Percentiles rank a stretch among this genome's conserved stretches.
These are phyloP conservation scores for Artemisia tridentata DNA, from an alignment of 129 eudicot species.

Conservation along the genomic window DNA sequence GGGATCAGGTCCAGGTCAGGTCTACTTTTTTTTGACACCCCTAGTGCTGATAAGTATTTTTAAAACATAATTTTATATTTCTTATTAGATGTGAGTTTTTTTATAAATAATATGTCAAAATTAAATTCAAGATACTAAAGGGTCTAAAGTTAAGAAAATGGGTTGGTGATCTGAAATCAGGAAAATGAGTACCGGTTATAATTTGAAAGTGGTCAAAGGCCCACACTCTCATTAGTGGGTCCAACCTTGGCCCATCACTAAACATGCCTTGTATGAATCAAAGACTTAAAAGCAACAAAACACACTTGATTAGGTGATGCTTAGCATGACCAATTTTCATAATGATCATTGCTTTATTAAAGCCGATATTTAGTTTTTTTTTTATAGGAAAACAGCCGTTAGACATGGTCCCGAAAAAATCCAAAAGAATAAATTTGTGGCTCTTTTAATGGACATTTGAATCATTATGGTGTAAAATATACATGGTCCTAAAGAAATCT, in stretches of 20 bases:
- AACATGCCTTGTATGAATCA: slow-evolving; percentile 25
- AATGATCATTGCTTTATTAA: slow-evolving; percentile 33
- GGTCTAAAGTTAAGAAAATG: neutral
- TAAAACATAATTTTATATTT: too few species aligned
- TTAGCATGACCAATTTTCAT: slow-evolving; percentile 34
- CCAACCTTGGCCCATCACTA: slow-evolving; percentile 36
- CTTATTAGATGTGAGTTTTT: neutral
- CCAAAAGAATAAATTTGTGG: slow-evolving; percentile 17
- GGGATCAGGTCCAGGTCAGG: too few species aligned
- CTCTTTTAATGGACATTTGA: slow-evolving; percentile 6
- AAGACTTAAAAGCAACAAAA: slow-evolving; percentile 16
- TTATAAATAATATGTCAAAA: neutral
- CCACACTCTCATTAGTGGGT: slow-evolving; percentile 31
- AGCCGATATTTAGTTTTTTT: slow-evolving; percentile 12
- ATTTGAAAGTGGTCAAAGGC: neutral
- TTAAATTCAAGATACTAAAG: neutral
- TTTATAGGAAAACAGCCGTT: slow-evolving; percentile 22
- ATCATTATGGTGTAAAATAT: slow-evolving; percentile 3
- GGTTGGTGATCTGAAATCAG: slow-evolving; percentile 8
- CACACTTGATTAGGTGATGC: slow-evolving; percentile 33
- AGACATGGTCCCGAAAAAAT: slow-evolving; percentile 24
- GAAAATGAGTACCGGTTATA: neutral
- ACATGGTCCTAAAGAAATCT: slow-evolving; percentile 24
- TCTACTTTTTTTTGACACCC: too few species aligned
- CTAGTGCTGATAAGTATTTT: too few species aligned